Evolutionary conservation across 2,329 filamentous ascomycete species (phyloP).

Genomic region (Botrytis pseudocinerea): DNA sequence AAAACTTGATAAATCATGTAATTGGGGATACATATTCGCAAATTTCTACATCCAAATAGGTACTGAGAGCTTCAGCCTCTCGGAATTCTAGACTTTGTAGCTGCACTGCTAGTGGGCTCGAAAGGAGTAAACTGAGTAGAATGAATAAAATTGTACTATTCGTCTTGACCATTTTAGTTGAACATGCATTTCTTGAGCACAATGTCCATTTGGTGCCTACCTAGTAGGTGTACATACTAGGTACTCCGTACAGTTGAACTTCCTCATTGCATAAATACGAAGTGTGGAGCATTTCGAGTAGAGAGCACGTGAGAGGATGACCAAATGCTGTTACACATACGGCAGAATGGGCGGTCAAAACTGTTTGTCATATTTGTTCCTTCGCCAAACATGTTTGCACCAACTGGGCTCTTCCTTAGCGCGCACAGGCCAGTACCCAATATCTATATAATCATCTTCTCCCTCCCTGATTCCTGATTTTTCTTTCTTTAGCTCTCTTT

Average conservation of each 20-base stretch:
- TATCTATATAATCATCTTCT: slow-evolving; percentile 1
- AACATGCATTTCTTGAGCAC: not conserved
- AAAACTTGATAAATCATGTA: not conserved
- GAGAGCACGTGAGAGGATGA: not conserved
- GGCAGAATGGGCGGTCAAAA: not conserved
- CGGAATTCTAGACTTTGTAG: not conserved
- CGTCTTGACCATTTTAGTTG: not conserved
- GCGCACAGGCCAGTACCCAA: not conserved
- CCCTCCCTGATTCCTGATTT: slow-evolving; percentile 20
- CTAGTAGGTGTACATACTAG: not conserved
- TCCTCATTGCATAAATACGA: not conserved
- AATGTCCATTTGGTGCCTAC: not conserved
- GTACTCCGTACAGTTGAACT: not conserved
- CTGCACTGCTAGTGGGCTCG: not conserved
- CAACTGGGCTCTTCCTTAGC: not conserved
- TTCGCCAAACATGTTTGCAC: slow-evolving; percentile 14
- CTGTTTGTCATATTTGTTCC: not conserved
- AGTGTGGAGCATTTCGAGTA: not conserved
- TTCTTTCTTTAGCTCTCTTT: slow-evolving; percentile 52
- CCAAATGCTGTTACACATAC: not conserved
- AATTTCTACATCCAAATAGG: not conserved
- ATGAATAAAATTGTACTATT: not conserved
- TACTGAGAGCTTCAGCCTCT: not conserved
- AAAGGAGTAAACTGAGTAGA: not conserved
- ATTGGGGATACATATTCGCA: not conserved